Evolutionary conservation across 139 green algal genomes (phyloP).

Genomic region (Deuterostichococcus epilithicus): DNA sequence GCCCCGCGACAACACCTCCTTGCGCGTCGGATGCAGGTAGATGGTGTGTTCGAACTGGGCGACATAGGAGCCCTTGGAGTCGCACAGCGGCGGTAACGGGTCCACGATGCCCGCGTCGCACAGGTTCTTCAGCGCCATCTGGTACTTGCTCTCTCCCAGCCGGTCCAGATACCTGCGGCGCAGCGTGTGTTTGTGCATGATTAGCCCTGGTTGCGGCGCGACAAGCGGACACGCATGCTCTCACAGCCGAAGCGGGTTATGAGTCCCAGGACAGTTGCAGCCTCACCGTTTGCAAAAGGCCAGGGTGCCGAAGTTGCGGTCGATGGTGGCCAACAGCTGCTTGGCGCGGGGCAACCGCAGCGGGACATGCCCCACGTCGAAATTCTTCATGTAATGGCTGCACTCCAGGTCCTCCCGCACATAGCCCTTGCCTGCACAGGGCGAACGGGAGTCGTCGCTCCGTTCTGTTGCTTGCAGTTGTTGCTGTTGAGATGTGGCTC

Average conservation of each 20-base stretch:
- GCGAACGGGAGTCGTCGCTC: background rate
- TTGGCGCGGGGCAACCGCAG: constrained; percentile 90
- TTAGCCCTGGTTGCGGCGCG: no score
- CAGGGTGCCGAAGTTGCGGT: constrained; percentile 96
- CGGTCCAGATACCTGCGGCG: constrained; percentile 87
- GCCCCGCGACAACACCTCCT: constrained; percentile 93
- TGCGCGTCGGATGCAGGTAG: constrained; percentile 88
- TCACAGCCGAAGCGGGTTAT: no score
- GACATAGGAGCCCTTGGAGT: constrained; percentile 89
- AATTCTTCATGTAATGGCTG: constrained; percentile 99
- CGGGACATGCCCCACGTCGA: constrained; percentile 82
- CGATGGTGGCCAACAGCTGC: constrained; percentile 91
- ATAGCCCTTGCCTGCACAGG: constrained; percentile 75
- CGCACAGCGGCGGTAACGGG: constrained; percentile 92
- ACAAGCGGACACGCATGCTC: no score
- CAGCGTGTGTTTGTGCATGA: no score
- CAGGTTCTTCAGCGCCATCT: constrained; percentile 99
- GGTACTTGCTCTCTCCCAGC: constrained; percentile 96
- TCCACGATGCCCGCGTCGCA: constrained; percentile 90
- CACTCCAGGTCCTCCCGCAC: constrained; percentile 97
- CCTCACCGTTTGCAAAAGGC: constrained; percentile 89
- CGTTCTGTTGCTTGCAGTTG: no score
- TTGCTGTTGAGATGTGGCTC: no score
- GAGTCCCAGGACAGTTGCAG: background rate
- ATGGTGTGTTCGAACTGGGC: constrained; percentile 99